A percentile compares a stretch with the other conserved stretches of the same genome.
Evolutionary conservation across 1,284 basidiomycete species (phyloP).

Genomic region (Moesziomyces sp.): DNA sequence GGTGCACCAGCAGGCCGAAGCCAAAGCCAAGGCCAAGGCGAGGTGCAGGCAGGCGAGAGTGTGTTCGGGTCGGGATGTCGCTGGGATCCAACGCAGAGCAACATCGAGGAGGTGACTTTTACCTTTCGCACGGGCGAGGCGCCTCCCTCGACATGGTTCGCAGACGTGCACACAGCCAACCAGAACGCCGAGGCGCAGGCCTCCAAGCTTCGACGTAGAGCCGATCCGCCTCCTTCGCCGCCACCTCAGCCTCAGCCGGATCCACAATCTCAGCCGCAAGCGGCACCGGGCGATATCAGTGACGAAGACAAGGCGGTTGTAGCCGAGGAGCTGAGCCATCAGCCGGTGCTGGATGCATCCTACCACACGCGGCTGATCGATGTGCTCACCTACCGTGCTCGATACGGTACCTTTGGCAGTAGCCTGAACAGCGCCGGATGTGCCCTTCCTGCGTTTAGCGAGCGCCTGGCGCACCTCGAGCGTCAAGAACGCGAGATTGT

Average conservation of each 20-base stretch:
- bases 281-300: background rate
- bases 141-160: constrained; percentile 37
- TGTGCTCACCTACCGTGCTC: constrained; percentile 38
- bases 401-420: constrained; percentile 30
- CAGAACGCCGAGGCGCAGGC: background rate
- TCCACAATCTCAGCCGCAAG: too few relatives aligned
- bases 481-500: constrained; percentile 21
- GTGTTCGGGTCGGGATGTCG: constrained; percentile 45
- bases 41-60: background rate
- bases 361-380: constrained; percentile 36
- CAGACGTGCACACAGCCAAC: constrained; percentile 9
- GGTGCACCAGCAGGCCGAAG: too few relatives aligned
- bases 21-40: too few relatives aligned
- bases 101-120: constrained; percentile 37
- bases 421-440: constrained; percentile 34
- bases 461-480: constrained; percentile 25
- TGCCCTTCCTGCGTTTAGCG: constrained; percentile 30
- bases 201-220: constrained; percentile 3
- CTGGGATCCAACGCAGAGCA: constrained; percentile 38
- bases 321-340: background rate
- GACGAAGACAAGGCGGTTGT: too few relatives aligned
- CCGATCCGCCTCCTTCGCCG: background rate
- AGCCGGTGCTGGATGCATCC: constrained; percentile 25
- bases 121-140: constrained; percentile 37
- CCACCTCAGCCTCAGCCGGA: background rate